Percentiles rank a stretch among this genome's conserved stretches.
These are phyloP conservation scores for Quercus alba DNA, from an alignment of 306 rosid genomes.

Conservation along the genomic window DNA sequence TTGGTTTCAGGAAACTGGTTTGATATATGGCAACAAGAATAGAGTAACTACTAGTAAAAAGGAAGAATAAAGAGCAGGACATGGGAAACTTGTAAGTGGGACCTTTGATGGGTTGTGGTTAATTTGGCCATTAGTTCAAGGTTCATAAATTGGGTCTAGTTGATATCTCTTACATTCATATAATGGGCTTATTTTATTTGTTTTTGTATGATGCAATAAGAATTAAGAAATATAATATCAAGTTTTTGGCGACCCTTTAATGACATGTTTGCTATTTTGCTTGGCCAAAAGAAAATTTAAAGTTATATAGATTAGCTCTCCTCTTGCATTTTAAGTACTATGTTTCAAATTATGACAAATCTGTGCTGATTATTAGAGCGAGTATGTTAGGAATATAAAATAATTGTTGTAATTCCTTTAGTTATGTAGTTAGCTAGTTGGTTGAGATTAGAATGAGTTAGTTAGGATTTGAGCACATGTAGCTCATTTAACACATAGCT, in stretches of 20 bases:
- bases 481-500: too few species aligned
- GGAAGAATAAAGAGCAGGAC: slow-evolving; percentile 22
- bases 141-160: background rate
- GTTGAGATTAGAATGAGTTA: too few species aligned
- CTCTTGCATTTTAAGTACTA: background rate
- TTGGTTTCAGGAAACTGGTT: slow-evolving; percentile 55
- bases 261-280: too few species aligned
- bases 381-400: too few species aligned
- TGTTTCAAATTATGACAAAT: background rate
- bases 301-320: background rate
- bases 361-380: background rate
- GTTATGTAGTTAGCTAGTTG: too few species aligned
- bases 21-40: slow-evolving; percentile 74
- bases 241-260: background rate
- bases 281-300: background rate
- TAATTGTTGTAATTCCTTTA: too few species aligned
- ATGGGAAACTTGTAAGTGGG: slow-evolving; percentile 16
- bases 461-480: too few species aligned
- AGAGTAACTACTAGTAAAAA: slow-evolving; percentile 21
- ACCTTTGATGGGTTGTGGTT: background rate
- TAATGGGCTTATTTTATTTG: background rate
- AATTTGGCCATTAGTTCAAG: background rate
- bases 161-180: background rate
- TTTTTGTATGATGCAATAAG: background rate
- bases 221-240: background rate